Evolutionary conservation across 2,329 filamentous ascomycete genomes (phyloP).

Genomic region (Ophiostoma perfectum): DNA sequence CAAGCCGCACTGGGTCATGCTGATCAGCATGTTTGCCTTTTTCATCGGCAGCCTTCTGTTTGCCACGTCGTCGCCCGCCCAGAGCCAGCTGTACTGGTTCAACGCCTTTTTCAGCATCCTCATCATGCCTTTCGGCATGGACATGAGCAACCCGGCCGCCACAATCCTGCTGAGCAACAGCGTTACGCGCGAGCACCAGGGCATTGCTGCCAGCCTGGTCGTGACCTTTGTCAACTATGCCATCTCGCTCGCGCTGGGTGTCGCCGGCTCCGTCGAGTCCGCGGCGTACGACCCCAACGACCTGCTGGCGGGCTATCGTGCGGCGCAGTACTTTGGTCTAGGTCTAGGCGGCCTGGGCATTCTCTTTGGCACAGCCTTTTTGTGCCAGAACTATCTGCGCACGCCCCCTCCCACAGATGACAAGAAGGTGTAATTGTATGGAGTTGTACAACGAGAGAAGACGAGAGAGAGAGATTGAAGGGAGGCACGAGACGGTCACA

Average conservation of each 20-base stretch:
- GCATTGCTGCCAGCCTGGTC: conserved; percentile 49
- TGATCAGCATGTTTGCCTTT: conserved; percentile 42
- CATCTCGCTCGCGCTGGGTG: conserved; percentile 59
- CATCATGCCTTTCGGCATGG: conserved; percentile 58
- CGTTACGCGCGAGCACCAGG: conserved; percentile 42
- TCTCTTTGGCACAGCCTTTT: conserved; percentile 32
- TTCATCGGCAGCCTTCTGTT: conserved; percentile 40
- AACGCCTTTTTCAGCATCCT: conserved; percentile 55
- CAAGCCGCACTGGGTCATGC: conserved; percentile 40
- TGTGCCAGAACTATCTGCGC: conserved; percentile 28
- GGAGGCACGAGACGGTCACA: background rate
- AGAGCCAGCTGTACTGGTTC: conserved; percentile 56
- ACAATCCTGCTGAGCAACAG: conserved; percentile 55
- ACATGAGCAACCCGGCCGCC: conserved; percentile 61
- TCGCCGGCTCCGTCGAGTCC: conserved; percentile 59
- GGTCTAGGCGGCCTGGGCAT: conserved; percentile 37
- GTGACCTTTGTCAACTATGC: conserved; percentile 64
- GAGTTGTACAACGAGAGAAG: background rate
- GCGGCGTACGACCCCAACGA: conserved; percentile 32
- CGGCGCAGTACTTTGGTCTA: conserved; percentile 40
- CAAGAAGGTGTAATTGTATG: background rate
- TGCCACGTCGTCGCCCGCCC: conserved; percentile 42
- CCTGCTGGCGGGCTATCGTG: conserved; percentile 35
- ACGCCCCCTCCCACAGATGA: background rate
- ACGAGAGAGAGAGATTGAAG: background rate